Evolutionary conservation across 805 yeast species (phyloP), one percentile per base, ranked within the genome.

Genomic region (Saccharomyces cerevisiae): DNA sequence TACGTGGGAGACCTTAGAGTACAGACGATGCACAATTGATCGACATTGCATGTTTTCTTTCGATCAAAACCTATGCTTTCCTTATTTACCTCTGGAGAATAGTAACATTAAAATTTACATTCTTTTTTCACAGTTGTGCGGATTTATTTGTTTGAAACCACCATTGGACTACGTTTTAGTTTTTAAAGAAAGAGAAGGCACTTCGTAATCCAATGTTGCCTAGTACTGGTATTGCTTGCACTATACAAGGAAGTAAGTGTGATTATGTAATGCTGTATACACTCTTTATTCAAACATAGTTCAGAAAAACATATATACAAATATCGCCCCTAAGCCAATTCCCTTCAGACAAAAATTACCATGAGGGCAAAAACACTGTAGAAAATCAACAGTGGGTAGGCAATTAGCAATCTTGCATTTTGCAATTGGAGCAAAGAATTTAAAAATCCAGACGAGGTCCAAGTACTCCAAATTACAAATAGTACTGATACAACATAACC

Each of bases 351-450:
- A 67, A 94, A 94, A 32, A 94, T 85, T 1, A 97, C 95, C 96
- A 94, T 90, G 61, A 94, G 77, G 31, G 97, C 96, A 77, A 94
- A 94, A 2, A 92, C 91, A 54, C 91, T 83, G 76, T 94, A 94
- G 68, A 92, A 92, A 73, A 94, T 81, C 13, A 87, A 84, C 64
- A 94, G 76, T 1, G 99, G 99, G 66, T 94, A 94, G 1, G 97
- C 99, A 55, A 94, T 86, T 58, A 94, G 79, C 4, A 87, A 84
- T 64, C 99, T 82, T 58, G 92, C 96, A 61, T 90, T 88, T 51
- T 84, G 83, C 55, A 94, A 76, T 64, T 83, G 88, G 65, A 94
- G 76, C 28, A 89, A 90, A 10, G 92, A 81, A 55, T 89, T 94
- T 60, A 94, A 89, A 66, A 94, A 87, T 1, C 96, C 97, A 11